Conservation (phyloP, 306 rosid species). For the Geum urbanum region DNA sequence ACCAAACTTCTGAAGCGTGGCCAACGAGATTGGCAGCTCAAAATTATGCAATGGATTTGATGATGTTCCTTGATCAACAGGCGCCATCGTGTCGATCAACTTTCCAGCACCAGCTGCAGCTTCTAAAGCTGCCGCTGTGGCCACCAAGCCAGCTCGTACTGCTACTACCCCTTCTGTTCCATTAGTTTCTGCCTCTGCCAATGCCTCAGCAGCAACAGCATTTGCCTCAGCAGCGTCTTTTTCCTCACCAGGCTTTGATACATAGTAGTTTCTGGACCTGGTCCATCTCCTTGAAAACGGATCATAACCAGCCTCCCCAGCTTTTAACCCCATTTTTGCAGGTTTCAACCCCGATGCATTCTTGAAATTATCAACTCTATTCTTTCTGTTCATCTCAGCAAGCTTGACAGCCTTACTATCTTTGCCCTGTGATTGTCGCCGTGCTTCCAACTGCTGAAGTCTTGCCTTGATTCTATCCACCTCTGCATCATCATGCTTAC, state of each 20-base stretch:
- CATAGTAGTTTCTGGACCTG: constrained; percentile 84
- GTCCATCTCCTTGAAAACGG: constrained; percentile 99
- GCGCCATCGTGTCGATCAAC: constrained; percentile 80
- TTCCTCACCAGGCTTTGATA: constrained; percentile 49
- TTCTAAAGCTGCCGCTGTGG: constrained; percentile 77
- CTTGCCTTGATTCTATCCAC: constrained; percentile 62
- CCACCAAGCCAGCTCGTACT: constrained; percentile 53
- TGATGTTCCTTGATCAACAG: constrained; percentile 81
- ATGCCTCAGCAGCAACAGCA: constrained; percentile 24
- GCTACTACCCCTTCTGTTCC: constrained; percentile 24
- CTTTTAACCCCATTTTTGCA: constrained; percentile 47
- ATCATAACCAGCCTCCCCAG: constrained; percentile 96
- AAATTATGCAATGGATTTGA: constrained; percentile 67
- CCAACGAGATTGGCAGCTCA: constrained; percentile 83
- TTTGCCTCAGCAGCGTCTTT: constrained; percentile 38
- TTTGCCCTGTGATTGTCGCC: constrained; percentile 42
- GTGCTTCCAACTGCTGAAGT: constrained; percentile 68
- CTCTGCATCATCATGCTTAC: constrained; percentile 55
- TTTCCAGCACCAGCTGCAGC: constrained; percentile 96
- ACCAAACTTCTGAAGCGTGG: constrained; percentile 72
- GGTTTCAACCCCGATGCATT: constrained; percentile 80
- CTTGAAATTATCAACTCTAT: constrained; percentile 91
- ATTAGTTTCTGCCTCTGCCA: constrained; percentile 29
- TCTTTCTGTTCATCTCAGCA: constrained; percentile 93
- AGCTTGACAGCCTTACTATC: constrained; percentile 82